Base-by-base conservation (phyloP, 2,329 filamentous ascomycete species). In the Magnaporthales sp. region DNA sequence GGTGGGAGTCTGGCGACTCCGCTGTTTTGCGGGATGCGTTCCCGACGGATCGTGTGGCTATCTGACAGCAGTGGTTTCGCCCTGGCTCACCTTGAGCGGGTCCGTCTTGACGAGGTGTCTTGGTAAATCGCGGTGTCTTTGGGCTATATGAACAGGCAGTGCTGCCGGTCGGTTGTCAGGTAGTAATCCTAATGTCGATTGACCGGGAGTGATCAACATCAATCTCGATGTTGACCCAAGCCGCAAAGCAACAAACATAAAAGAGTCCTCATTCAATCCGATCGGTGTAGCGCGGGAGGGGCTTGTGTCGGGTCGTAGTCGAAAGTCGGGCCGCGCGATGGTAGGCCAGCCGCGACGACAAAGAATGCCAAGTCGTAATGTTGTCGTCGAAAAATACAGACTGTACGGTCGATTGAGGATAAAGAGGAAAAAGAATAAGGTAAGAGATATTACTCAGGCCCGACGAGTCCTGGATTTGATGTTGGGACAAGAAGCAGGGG, bases 261-360 rank as follows among this genome's bases (percentile, higher is more conserved):
- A 15, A 26, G 54, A 58, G 24, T 1, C 54, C 54, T 58, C 54
- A 26, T 58, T 58, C 54, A 58, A 58, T 58, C 54, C 54, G 24
- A 58, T 26, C 54, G 54, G 54, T 58, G 54, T 58, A 58, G 54
- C 54, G 54, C 54, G 24, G 54, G 54, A 58, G 54, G 31, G 62
- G 62, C 31, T 64, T 64, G 62, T 26, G 62, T 64, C 24, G 38
- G 62, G 62, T 22, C 62, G 62, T 51, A 22, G 62, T 29, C 62
- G 62, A 64, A 32, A 46, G 24, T 24, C 54, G 24, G 54, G 54
- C n/a, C 54, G 54, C 54, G 54, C 54, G 54, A 58, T 6, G n/a
- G n/a, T 58, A 24, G 13, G 54, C 54, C 15, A 26, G 54, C 54
- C 54, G 54, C 54, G 54, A 58, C n/a, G 54, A 58, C n/a, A 58